These are phyloP conservation scores for Peribolospora baueri DNA, from an alignment of 768 basidiomycete genomes.

Conservation along the genomic window DNA sequence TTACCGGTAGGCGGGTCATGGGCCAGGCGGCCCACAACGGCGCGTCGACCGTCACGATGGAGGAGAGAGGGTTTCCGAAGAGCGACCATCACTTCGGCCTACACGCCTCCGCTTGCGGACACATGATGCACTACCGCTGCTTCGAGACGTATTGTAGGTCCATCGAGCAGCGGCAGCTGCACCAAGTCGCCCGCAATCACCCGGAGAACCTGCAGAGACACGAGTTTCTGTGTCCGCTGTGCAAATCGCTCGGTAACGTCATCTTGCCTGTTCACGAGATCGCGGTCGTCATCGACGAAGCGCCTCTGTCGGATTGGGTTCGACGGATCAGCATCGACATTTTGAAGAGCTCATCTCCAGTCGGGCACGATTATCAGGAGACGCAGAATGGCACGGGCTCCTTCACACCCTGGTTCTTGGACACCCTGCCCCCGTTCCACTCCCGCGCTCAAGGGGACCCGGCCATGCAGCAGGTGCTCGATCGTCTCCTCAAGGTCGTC, in stretches of 20 bases:
- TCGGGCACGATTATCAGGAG: too few species aligned
- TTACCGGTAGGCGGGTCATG: conserved; percentile 10
- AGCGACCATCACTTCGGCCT: conserved; percentile 52
- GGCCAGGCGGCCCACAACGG: conserved; percentile 1
- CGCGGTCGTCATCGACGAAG: too few species aligned
- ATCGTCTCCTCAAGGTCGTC: conserved; percentile 54
- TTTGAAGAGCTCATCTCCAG: conserved; percentile 48
- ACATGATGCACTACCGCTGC: conserved; percentile 91
- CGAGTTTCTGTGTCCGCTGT: conserved; percentile 89
- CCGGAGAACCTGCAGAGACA: conserved; percentile 81
- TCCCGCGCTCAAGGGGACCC: too few species aligned
- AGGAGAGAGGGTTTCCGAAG: not conserved
- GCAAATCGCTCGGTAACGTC: conserved; percentile 86
- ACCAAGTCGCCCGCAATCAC: conserved; percentile 74
- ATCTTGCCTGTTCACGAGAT: conserved; percentile 43
- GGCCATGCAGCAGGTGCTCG: conserved; percentile 56
- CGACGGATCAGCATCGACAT: conserved; percentile 70
- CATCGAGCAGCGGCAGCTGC: conserved; percentile 60
- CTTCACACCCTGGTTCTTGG: conserved; percentile 24
- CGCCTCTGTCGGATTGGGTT: conserved; percentile 69
- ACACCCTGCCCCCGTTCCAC: too few species aligned
- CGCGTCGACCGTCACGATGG: not conserved
- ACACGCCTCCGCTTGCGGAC: conserved; percentile 67
- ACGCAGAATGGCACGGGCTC: conserved; percentile 40
- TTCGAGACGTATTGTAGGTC: conserved; percentile 73